A percentile compares a stretch with the other conserved stretches of the same genome.
These are phyloP conservation scores for Plasmopara halstedii DNA, from an alignment of 352 stramenopile species.

Conservation along the genomic window DNA sequence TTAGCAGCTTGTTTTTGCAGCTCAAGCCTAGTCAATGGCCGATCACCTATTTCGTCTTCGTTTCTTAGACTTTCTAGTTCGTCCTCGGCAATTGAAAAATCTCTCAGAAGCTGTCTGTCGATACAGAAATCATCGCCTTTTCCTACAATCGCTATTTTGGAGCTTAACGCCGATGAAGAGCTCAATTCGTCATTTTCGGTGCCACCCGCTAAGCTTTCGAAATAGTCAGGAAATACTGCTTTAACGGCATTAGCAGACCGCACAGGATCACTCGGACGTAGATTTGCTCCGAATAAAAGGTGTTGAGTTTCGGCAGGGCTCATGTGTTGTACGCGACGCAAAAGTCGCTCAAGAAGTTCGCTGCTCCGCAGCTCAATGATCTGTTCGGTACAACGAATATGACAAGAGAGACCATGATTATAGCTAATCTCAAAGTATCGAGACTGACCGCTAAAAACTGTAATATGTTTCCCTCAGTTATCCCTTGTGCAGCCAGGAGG, in stretches of 20 bases:
- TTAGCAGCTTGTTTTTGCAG: conserved; percentile 54
- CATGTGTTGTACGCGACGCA: conserved; percentile 53
- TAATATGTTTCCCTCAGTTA: conserved; percentile 79
- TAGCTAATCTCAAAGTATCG: not conserved
- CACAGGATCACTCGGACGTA: conserved; percentile 58
- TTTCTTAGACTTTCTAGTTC: conserved; percentile 30
- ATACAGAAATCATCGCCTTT: conserved; percentile 4
- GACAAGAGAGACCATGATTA: no score
- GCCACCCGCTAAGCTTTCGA: conserved; percentile 4
- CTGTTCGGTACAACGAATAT: conserved; percentile 21
- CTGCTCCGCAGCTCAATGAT: conserved; percentile 80
- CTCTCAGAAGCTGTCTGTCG: conserved; percentile 15
- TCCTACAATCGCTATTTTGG: not conserved
- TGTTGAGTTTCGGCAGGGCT: conserved; percentile 48
- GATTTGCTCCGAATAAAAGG: conserved; percentile 49
- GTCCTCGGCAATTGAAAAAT: conserved; percentile 40
- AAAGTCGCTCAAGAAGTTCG: conserved; percentile 76
- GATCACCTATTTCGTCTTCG: conserved; percentile 60
- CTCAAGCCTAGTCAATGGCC: conserved; percentile 51
- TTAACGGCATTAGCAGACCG: conserved; percentile 42
- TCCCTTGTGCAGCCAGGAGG: conserved; percentile 60
- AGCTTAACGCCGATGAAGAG: conserved; percentile 8
- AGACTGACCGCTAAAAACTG: conserved; percentile 58
- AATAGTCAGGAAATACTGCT: conserved; percentile 36
- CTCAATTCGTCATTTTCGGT: conserved; percentile 4